Base-by-base conservation (phyloP, 2,329 filamentous ascomycete genomes). In the Colletotrichum filicis region DNA sequence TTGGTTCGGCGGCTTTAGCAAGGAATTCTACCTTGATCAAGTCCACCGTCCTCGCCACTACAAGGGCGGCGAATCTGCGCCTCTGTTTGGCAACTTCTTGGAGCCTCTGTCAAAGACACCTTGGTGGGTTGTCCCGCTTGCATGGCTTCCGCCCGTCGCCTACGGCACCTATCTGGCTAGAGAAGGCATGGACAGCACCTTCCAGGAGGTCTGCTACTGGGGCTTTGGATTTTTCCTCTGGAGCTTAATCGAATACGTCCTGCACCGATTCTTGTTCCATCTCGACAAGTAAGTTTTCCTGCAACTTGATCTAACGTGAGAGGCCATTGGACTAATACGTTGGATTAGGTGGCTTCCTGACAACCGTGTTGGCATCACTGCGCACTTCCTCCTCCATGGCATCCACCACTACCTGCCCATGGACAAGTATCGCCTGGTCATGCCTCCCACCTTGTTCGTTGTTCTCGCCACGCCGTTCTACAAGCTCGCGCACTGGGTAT, bases 371-470 rank as follows among this genome's bases (percentile, higher is more conserved):
- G 93, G 90, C 75, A 87, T 99, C 72, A 97, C 95, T 0, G 78
- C 93, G 24, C 97, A 99, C 82, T 99, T 99, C 85, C 85, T 98
- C 53, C 93, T 99, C 30, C 97, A 99, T 79, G 97, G 97, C 75
- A 94, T 99, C 75, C 97, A 99, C 81, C 97, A 99, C 84, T 99
- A 98, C 83, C 90, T 99, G 5, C 97, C 97, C n/a, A 98, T 99
- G 97, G 97, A 99, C 85, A 96, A 93, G 80, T 96, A 98, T 79
- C 92, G 97, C 74, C 92, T 99, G 11, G 97, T 99, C 76, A 98
- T 99, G 97, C 97, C 97, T 1, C 97, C 97, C 0, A 90, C 94
- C 0, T 87, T 99, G 4, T 98, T 99, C 80, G 75, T 96, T 28
- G 88, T 90, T 14, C 91, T 99, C 24, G 96, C 96, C 6, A 88